Evolutionary conservation across 2,329 filamentous ascomycete genomes (phyloP), one percentile per base, ranked within the genome.

Genomic region (Didymella keratinophila): DNA sequence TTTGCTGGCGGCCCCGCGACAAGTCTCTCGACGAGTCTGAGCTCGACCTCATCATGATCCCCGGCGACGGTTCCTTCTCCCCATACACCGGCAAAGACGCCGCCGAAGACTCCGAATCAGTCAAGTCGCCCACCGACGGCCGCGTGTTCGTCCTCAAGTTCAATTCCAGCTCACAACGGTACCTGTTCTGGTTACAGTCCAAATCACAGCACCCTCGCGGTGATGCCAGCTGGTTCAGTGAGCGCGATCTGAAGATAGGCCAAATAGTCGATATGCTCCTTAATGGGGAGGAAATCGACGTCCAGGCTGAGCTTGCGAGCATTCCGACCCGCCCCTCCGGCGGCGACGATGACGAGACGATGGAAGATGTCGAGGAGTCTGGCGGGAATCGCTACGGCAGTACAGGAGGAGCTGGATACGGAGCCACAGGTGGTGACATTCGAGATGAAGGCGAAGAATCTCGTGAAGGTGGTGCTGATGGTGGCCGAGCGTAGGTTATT

Each of bases 181-280:
- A 98, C 79, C 84, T 97, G 59, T 99, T 98, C 82, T 99, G 94
- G 93, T 83, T 99, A 73, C 95, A 99, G 80, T 95, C 92, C 28
- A 93, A 93, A 79, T 86, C 89, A 30, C 93, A 97, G 79, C 87
- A 87, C 73, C 85, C 81, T 64, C 84, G 80, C 75, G 89, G 83
- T 49, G 87, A 94, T 67, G 81, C 88, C 8, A 88, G 86, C 78
- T 93, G 87, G 84, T 91, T 96, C 79, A 96, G 92, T 78, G 86
- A 89, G 49, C 86, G 93, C 56, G 94, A 98, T 76, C 83, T 89
- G 71, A 94, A 92, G 81, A 88, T 97, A 64, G 93, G 93, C 28
- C 87, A 95, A 56, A 89, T 98, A 57, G 92, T 98, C 59, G 88
- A 98, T 78, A 81, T 83, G 36, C 81, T 98, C 39, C 81, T 99